Evolutionary conservation across 768 basidiomycete genomes (phyloP), one percentile per base, ranked within the genome.

Genomic region (Agaricus blazei): DNA sequence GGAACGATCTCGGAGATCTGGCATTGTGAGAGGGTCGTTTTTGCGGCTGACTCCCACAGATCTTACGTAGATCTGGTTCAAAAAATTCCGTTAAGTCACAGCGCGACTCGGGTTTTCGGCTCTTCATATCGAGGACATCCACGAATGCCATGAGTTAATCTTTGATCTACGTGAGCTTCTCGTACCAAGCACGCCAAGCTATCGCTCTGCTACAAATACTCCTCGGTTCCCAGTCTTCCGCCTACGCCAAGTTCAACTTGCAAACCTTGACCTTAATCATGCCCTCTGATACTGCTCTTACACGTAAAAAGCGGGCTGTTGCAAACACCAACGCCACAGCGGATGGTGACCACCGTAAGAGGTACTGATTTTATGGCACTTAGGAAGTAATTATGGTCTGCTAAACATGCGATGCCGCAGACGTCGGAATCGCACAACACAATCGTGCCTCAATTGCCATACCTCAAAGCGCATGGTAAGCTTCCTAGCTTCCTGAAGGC

Each of bases 361-460:
- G 78, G 68, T 75, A 40, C 28, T 48, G 38, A 29, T 29, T 26
- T 38, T 37, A 37, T 24, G 40, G 19, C 11, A 41, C 44, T 15
- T 37, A 34, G 36, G 43, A 9, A 27, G 3, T 23, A 43, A n/a
- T 26, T 14, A 19, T 41, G 12, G 51, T 55, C 57, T 52, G 44
- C 58, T 44, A 49, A 19, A 34, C 37, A 15, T 51, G 36, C 34
- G 26, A 34, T 31, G 8, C 56, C 28, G 24, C 42, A 79, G 77
- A 46, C 80, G 84, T 59, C 83, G 86, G 44, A 88, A 88, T 64
- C 79, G 86, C 51, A 86, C 84, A 5, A 88, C 85, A 2, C 85
- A 86, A 59, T 87, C 85, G 58, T 88, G 86, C 61, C 70, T 87
- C 28, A 87, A 87, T 59, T 88, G 86, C 60, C 85, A 87, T 59